Percentiles rank a stretch among this genome's conserved stretches.
Evolutionary conservation across 1,139 yeast species (phyloP).

Genomic region (Ashbya aceris): DNA sequence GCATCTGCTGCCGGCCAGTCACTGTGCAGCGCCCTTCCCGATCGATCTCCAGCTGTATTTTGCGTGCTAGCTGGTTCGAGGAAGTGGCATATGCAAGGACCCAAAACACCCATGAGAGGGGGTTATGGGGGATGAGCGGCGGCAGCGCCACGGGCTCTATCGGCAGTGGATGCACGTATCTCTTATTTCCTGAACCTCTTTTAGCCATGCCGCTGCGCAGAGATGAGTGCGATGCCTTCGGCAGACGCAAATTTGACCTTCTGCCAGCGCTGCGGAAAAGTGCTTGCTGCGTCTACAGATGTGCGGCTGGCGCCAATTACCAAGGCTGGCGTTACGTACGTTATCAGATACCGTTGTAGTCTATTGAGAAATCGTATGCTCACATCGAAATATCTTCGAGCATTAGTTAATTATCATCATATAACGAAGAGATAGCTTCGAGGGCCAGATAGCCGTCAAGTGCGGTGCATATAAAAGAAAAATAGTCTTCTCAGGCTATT

Average conservation of each 20-base stretch:
- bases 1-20: slow-evolving; percentile 39
- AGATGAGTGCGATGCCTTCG: no score
- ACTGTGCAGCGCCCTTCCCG: slow-evolving; percentile 31
- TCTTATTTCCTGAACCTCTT: neutral
- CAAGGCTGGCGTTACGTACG: neutral
- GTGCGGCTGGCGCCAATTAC: neutral
- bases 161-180: slow-evolving; percentile 34
- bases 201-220: neutral
- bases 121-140: slow-evolving; percentile 43
- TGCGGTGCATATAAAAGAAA: no score
- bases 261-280: neutral
- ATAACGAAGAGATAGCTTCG: neutral
- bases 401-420: slow-evolving; percentile 43
- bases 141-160: slow-evolving; percentile 38
- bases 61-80: slow-evolving; percentile 10
- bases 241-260: no score
- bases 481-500: no score
- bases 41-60: slow-evolving; percentile 15
- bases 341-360: slow-evolving; percentile 99
- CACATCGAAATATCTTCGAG: slow-evolving; percentile 56
- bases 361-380: slow-evolving; percentile 79
- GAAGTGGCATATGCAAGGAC: slow-evolving; percentile 29
- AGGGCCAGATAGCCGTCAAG: no score
- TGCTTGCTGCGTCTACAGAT: neutral
- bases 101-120: slow-evolving; percentile 49